Base-by-base conservation (phyloP, 345 rosid species). In the Gossypium rotundifolium region DNA sequence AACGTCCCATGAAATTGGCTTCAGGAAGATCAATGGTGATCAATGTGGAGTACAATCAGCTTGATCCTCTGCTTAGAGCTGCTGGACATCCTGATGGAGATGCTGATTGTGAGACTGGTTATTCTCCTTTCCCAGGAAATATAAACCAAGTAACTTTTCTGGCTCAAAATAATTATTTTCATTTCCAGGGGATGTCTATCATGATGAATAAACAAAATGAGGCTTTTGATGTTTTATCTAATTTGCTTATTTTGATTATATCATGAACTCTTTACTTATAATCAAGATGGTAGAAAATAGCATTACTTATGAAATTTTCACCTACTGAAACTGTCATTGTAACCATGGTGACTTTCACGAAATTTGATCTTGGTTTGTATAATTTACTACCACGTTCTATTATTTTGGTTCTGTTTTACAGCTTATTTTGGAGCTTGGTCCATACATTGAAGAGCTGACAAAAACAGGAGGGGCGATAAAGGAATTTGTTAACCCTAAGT, bases 401-500 rank as follows among this genome's bases (percentile, higher is more conserved):
- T 33, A 33, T 33, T 33, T 33, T 33, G 23, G 42, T 1, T 65
- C 38, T 59, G 46, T 46, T 16, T 4, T 38, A 22, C 81, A 95
- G 99, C 81, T 95, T 83, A 95, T 93, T 84, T 78, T 93, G 80
- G 91, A 90, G 82, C 88, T 93, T 78, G 91, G 89, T 78, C 77
- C 97, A 46, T 95, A 93, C 83, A 78, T 87, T 60, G 93, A 91
- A 75, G 98, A 93, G 93, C 89, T 95, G 73, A 85, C 79, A 49
- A 95, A 87, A 83, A 93, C 99, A 70, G 93, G 90, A 82, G 99
- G 98, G 52, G 85, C 92, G 46, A 93, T 93, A 74, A 93, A 93
- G 88, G 99, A 95, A 87, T 95, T 93, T 87, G 93, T 95, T 72
- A 95, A 93, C 79, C 99, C 99, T 70, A 95, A 95, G 99, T 93